phyloP scores from a whole-genome alignment of 495 filamentous ascomycete species.

The Trichoderma virens region DNA sequence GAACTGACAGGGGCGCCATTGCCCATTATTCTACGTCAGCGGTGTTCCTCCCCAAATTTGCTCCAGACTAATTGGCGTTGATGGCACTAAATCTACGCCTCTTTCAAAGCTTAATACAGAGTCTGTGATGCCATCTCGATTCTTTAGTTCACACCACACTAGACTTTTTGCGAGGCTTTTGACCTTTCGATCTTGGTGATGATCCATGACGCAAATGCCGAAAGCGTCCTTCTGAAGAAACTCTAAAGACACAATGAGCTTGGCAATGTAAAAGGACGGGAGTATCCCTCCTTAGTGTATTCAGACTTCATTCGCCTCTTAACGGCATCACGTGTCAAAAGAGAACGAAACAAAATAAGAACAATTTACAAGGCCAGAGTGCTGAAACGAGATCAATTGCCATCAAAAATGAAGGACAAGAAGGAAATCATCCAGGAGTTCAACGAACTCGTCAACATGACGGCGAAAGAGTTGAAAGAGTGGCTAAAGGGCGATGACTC shows the following conservation, averaged over 20 bases:
- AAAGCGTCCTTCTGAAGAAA: neutral
- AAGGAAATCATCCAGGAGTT: constrained; percentile 37
- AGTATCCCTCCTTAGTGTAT: neutral
- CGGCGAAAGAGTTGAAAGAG: constrained; percentile 46
- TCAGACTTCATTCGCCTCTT: neutral
- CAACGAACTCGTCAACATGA: constrained; percentile 64
- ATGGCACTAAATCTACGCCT: too few species aligned
- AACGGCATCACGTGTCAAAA: neutral
- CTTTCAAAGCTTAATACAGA: too few species aligned
- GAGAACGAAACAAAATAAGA: neutral
- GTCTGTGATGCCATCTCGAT: neutral
- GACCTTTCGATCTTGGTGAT: neutral
- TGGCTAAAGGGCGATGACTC: constrained; percentile 54
- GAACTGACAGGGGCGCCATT: too few species aligned
- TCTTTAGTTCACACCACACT: neutral
- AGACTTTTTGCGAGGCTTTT: neutral
- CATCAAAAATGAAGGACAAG: constrained; percentile 17
- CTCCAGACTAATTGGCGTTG: too few species aligned
- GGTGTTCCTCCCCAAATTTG: neutral
- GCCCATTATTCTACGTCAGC: neutral
- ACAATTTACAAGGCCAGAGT: neutral
- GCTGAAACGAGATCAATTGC: neutral
- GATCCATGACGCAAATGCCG: neutral
- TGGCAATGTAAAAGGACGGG: neutral
- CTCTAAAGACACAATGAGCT: neutral